Percentiles rank a stretch among this genome's conserved stretches.
Evolutionary conservation across 176 grass and related monocot genomes (phyloP).

Genomic region (Aegilops speltoides): DNA sequence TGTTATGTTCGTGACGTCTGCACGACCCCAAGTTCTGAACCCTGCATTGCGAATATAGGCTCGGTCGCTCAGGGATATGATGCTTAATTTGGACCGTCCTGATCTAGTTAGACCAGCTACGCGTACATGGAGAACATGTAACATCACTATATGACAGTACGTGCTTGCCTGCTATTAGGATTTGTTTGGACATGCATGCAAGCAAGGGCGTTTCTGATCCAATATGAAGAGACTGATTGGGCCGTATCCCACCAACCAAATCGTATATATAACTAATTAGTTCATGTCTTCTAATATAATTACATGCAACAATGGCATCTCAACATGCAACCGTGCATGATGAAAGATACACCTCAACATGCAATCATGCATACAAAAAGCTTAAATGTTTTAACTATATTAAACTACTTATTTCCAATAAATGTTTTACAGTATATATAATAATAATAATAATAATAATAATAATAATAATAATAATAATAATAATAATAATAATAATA

Average conservation of each 20-base stretch:
- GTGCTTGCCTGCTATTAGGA: neutral
- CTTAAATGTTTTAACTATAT: too few species aligned
- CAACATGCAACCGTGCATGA: too few species aligned
- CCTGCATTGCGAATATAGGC: neutral
- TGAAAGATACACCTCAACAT: too few species aligned
- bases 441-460: too few species aligned
- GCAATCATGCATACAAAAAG: too few species aligned
- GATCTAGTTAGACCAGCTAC: neutral
- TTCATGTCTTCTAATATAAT: too few species aligned
- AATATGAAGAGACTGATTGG: neutral
- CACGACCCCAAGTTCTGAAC: neutral
- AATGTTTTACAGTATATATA: too few species aligned
- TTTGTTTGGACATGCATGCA: neutral
- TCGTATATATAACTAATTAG: too few species aligned
- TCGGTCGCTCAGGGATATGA: neutral
- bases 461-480: too few species aligned
- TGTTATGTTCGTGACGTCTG: neutral
- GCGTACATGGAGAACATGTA: neutral
- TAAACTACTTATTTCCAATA: too few species aligned
- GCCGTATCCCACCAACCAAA: neutral
- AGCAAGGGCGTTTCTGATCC: neutral
- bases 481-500: too few species aligned
- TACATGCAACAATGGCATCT: too few species aligned
- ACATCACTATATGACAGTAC: neutral
- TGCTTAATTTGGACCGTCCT: neutral